Percentiles rank a stretch among this genome's conserved stretches.
Evolutionary conservation across 345 rosid species (phyloP).

Genomic region (Populus alba): DNA sequence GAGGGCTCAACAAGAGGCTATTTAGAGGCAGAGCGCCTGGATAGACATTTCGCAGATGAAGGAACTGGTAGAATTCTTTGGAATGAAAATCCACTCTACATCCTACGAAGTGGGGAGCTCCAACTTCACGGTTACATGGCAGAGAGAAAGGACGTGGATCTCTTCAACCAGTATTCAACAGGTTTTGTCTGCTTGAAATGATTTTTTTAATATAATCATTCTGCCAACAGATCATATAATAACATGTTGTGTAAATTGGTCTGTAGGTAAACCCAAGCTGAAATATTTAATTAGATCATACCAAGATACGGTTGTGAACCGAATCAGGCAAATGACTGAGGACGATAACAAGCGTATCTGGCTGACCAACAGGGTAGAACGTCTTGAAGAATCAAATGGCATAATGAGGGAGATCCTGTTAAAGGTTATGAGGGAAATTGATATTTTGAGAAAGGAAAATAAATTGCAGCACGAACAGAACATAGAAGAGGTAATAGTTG

Average conservation of each 20-base stretch:
- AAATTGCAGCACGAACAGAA: conserved; percentile 56
- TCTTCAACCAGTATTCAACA: conserved; percentile 57
- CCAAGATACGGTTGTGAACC: conserved; percentile 64
- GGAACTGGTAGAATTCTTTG: conserved; percentile 68
- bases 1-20: conserved; percentile 69
- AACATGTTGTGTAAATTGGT: conserved; percentile 2
- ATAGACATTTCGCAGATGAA: conserved; percentile 53
- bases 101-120: conserved; percentile 52
- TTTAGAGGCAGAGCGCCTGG: conserved; percentile 69
- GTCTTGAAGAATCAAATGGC: conserved; percentile 50
- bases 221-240: neutral
- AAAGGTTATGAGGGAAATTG: conserved; percentile 46
- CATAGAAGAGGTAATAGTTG: conserved; percentile 60
- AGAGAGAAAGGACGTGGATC: conserved; percentile 60
- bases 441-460: conserved; percentile 53
- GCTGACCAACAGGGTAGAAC: conserved; percentile 44
- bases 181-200: conserved; percentile 31
- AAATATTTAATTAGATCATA: conserved; percentile 68
- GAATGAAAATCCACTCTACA: conserved; percentile 27
- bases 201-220: neutral
- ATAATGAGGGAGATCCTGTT: conserved; percentile 52
- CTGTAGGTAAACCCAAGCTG: conserved; percentile 41
- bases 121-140: conserved; percentile 82
- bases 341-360: conserved; percentile 61
- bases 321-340: conserved; percentile 57